phyloP scores from a whole-genome alignment of 495 filamentous ascomycete genomes.

The Aeminium ludgeri region DNA sequence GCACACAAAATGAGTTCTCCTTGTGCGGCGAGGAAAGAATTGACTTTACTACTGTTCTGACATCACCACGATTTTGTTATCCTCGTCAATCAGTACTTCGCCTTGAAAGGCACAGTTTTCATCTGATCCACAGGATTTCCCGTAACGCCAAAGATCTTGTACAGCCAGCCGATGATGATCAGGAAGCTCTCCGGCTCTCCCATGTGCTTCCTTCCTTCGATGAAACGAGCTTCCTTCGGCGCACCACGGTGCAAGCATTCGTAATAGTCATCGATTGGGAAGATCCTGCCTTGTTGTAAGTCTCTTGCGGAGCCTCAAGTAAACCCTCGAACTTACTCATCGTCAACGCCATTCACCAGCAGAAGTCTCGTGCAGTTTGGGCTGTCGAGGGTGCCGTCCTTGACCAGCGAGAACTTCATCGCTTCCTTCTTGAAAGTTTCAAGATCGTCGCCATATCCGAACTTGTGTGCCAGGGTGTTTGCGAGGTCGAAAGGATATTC shows the following conservation, averaged over 20 bases:
- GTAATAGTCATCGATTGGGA: constrained; percentile 64
- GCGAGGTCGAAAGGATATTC: constrained; percentile 62
- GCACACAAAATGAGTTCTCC: no score
- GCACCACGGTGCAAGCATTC: constrained; percentile 50
- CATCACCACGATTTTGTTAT: background rate
- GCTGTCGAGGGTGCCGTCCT: constrained; percentile 48
- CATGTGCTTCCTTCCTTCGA: constrained; percentile 25
- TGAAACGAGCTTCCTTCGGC: constrained; percentile 47
- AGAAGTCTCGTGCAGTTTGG: constrained; percentile 42
- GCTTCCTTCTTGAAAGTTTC: constrained; percentile 44
- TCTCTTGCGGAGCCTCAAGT: background rate
- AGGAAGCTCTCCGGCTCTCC: constrained; percentile 28
- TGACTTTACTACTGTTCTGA: no score
- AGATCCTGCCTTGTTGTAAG: constrained; percentile 27
- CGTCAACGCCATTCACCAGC: constrained; percentile 41
- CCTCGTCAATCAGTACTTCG: constrained; percentile 19
- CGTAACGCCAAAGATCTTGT: constrained; percentile 24
- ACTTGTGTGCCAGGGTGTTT: constrained; percentile 51
- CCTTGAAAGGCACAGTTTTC: constrained; percentile 23
- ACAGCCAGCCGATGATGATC: constrained; percentile 27
- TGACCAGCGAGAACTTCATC: constrained; percentile 56
- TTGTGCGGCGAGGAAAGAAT: no score
- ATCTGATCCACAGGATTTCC: constrained; percentile 23
- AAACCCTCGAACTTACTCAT: constrained; percentile 4
- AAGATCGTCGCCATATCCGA: constrained; percentile 41